Percentiles rank a stretch among this genome's conserved stretches.
phyloP scores from a whole-genome alignment of 2,329 filamentous ascomycete species.

The Apiospora arundinis region DNA sequence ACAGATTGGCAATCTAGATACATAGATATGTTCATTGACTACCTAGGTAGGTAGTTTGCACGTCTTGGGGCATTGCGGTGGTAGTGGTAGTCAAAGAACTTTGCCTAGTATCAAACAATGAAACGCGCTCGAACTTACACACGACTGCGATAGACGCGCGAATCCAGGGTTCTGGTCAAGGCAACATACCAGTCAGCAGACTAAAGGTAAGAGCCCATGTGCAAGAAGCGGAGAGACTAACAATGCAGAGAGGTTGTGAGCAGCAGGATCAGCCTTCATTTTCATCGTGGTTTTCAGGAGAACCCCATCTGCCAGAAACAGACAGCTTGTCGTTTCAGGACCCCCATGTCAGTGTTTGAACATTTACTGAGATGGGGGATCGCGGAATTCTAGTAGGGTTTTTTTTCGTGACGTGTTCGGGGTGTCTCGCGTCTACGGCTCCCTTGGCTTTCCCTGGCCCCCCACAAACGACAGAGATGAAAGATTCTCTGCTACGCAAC shows the following conservation, averaged over 20 bases:
- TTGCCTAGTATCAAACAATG: not conserved
- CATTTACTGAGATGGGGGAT: not conserved
- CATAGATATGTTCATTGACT: not conserved
- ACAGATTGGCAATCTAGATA: no score
- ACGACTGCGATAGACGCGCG: not conserved
- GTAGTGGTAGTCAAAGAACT: not conserved
- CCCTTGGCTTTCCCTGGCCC: not conserved
- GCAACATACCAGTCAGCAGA: not conserved
- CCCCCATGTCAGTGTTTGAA: constrained; percentile 12
- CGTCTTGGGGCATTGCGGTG: not conserved
- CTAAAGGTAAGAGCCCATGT: not conserved
- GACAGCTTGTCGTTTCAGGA: constrained; percentile 10
- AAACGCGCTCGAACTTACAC: not conserved
- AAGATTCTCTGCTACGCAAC: constrained; percentile 1
- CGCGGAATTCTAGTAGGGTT: not conserved
- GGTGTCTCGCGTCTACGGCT: not conserved
- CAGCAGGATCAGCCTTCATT: not conserved
- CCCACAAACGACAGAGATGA: not conserved
- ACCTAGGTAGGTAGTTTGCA: no score
- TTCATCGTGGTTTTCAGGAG: not conserved
- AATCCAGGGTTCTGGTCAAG: not conserved
- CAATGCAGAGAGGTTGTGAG: not conserved
- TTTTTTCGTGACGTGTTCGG: not conserved
- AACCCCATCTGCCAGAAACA: constrained; percentile 8
- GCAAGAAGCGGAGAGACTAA: not conserved